Percentiles rank a stretch among this genome's conserved stretches.
Conservation (phyloP, 177 flowering plant genomes). For the Vitis hybrid region DNA sequence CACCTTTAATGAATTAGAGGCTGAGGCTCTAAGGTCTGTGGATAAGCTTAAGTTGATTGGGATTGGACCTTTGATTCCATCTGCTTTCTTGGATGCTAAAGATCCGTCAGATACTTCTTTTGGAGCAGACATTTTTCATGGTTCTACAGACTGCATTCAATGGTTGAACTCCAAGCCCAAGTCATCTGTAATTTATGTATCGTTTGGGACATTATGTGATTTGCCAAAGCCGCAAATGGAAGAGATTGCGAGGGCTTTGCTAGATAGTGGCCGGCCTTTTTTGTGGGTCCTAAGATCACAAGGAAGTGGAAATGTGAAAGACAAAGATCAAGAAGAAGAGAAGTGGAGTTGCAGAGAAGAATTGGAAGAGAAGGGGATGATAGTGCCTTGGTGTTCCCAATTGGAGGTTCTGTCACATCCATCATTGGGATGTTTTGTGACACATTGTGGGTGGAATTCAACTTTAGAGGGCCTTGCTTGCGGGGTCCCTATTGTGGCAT, state of each 20-base stretch:
- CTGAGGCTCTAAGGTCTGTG: slow-evolving; percentile 30
- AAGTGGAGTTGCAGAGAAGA: slow-evolving; percentile 17
- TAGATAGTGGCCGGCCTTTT: slow-evolving; percentile 25
- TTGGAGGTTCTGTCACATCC: slow-evolving; percentile 40
- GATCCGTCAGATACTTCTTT: slow-evolving; percentile 28
- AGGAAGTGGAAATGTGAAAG: neutral
- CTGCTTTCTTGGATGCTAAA: slow-evolving; percentile 36
- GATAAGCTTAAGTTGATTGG: slow-evolving; percentile 24
- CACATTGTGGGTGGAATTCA: slow-evolving; percentile 60
- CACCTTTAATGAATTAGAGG: slow-evolving; percentile 53
- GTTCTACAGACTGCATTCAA: slow-evolving; percentile 11
- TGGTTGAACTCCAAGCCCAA: slow-evolving; percentile 42
- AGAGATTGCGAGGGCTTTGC: slow-evolving; percentile 33
- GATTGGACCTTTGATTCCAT: slow-evolving; percentile 61
- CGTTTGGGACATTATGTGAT: slow-evolving; percentile 35
- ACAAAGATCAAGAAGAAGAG: slow-evolving; percentile 11
- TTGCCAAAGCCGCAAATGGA: slow-evolving; percentile 30
- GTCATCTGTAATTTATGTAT: slow-evolving; percentile 43
- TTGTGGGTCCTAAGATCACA: slow-evolving; percentile 40
- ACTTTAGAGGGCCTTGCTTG: slow-evolving; percentile 34
- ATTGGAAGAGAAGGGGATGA: slow-evolving; percentile 28
- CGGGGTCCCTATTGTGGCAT: slow-evolving; percentile 54
- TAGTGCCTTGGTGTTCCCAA: slow-evolving; percentile 56
- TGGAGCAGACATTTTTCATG: slow-evolving; percentile 33
- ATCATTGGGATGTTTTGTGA: slow-evolving; percentile 43